Evolutionary conservation across 495 filamentous ascomycete genomes (phyloP).

Genomic region (Amniculicola lignicola): DNA sequence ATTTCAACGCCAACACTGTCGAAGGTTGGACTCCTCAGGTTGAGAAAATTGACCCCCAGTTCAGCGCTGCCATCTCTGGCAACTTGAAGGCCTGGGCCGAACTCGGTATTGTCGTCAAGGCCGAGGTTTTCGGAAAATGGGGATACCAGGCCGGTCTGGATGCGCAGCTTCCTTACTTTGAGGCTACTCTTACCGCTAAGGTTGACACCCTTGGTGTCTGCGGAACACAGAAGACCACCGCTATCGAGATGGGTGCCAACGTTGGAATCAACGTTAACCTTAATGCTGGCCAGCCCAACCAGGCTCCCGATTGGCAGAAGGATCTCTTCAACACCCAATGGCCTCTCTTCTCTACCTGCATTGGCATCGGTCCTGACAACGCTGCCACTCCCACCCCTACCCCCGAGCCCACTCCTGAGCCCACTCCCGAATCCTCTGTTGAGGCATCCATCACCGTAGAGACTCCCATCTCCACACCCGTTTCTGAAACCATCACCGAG

Average conservation of each 20-base stretch:
- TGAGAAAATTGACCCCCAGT: conserved; percentile 6
- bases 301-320: conserved; percentile 7
- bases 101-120: conserved; percentile 8
- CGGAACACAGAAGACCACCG: conserved; percentile 6
- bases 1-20: conserved; percentile 4
- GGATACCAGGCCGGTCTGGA: conserved; percentile 13
- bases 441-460: no score
- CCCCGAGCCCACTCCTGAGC: not conserved
- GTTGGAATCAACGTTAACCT: conserved; percentile 19
- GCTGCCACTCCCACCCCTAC: not conserved
- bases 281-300: conserved; percentile 10
- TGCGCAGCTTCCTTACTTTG: conserved; percentile 17
- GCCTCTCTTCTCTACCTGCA: conserved; percentile 16
- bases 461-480: not conserved
- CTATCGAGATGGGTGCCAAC: conserved; percentile 3
- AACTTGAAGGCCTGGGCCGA: conserved; percentile 13
- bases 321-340: conserved; percentile 11
- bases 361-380: conserved; percentile 7
- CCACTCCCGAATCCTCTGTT: not conserved
- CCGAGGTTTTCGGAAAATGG: conserved; percentile 11
- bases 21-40: conserved; percentile 10
- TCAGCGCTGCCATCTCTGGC: conserved; percentile 7
- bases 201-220: conserved; percentile 9
- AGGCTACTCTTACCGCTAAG: conserved; percentile 4
- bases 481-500: no score